Conservation (phyloP, 768 basidiomycete genomes). For the Chalciporus piperatus region DNA sequence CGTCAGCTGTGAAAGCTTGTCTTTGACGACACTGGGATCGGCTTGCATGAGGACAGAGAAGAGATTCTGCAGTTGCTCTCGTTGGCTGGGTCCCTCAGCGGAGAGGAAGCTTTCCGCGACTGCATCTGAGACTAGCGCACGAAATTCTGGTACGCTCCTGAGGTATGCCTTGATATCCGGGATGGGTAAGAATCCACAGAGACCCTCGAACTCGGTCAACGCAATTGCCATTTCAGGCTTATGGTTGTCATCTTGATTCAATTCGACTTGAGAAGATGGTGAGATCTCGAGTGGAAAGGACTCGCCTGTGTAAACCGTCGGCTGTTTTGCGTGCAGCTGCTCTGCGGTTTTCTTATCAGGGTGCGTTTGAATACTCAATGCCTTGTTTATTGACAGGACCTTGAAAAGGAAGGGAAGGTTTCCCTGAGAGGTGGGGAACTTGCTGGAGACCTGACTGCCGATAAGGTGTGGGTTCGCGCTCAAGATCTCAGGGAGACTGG, state of each 20-base stretch:
- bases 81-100: conserved; percentile 34
- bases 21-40: conserved; percentile 46
- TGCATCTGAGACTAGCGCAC: conserved; percentile 59
- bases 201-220: conserved; percentile 81
- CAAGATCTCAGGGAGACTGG: conserved; percentile 58
- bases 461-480: conserved; percentile 66
- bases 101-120: conserved; percentile 53
- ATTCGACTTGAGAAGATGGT: neutral
- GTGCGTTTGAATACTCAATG: conserved; percentile 89
- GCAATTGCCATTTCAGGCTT: conserved; percentile 99
- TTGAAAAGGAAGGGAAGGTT: conserved; percentile 93
- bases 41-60: conserved; percentile 87
- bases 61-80: conserved; percentile 61
- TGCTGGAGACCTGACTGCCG: conserved; percentile 51
- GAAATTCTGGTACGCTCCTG: conserved; percentile 69
- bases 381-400: conserved; percentile 85
- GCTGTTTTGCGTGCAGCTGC: conserved; percentile 60
- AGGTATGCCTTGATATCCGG: conserved; percentile 67
- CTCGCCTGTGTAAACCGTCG: conserved; percentile 89
- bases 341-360: conserved; percentile 84
- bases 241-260: conserved; percentile 80
- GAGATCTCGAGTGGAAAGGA: neutral
- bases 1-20: conserved; percentile 57
- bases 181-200: conserved; percentile 93
- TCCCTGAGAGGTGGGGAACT: conserved; percentile 55